These are phyloP conservation scores for Arachnomyces sp. DNA, from an alignment of 2,329 filamentous ascomycete genomes.

Conservation along the genomic window DNA sequence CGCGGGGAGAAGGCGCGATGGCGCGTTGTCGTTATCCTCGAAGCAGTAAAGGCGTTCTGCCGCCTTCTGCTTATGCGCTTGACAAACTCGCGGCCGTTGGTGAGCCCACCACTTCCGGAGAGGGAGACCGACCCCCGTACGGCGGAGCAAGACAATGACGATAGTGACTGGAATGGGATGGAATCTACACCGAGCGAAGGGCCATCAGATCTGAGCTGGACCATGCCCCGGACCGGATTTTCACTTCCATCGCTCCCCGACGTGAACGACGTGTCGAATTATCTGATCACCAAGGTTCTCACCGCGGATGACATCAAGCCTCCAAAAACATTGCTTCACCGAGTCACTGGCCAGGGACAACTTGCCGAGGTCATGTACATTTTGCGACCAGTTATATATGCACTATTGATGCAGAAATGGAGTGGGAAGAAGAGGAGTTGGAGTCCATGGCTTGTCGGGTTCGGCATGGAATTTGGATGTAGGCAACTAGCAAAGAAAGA, in stretches of 20 bases:
- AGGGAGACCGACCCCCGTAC: constrained; percentile 65
- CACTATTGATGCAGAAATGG: constrained; percentile 67
- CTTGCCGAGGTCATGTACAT: constrained; percentile 88
- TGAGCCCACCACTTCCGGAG: constrained; percentile 78
- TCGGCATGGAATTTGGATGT: constrained; percentile 78
- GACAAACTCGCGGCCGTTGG: constrained; percentile 71
- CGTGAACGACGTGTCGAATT: constrained; percentile 72
- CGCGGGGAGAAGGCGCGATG: constrained; percentile 71
- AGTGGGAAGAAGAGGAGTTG: constrained; percentile 68
- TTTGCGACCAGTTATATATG: constrained; percentile 78
- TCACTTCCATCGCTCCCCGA: constrained; percentile 76
- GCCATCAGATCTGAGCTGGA: constrained; percentile 53
- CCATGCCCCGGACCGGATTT: constrained; percentile 89
- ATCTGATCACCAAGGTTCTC: constrained; percentile 80
- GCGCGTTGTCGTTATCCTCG: constrained; percentile 77
- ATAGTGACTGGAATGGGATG: constrained; percentile 42
- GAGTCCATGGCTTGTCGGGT: constrained; percentile 82
- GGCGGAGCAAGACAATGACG: constrained; percentile 45
- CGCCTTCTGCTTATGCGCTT: constrained; percentile 69
- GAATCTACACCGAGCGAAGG: constrained; percentile 35
- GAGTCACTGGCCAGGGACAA: constrained; percentile 61
- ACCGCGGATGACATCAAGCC: constrained; percentile 96
- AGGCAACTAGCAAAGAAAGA: constrained; percentile 70
- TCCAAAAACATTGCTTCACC: constrained; percentile 75
- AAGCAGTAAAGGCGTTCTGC: constrained; percentile 79